phyloP scores from a whole-genome alignment of 139 green algal species.

The Chlamydomonas schloesseri region DNA sequence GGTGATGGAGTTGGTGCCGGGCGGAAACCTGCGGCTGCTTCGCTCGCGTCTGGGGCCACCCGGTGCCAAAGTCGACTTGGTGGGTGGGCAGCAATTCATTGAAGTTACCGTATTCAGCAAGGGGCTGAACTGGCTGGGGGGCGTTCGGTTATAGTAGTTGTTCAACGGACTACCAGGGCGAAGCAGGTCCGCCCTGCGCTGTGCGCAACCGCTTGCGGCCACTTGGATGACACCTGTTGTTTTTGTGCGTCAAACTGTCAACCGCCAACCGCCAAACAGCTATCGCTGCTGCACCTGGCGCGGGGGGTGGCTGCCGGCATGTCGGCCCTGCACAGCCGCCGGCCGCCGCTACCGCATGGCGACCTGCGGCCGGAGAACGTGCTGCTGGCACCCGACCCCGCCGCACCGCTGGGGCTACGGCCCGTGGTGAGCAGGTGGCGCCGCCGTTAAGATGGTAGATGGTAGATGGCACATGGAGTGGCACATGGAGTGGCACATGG shows the following conservation, averaged over 20 bases:
- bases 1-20: not conserved
- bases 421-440: not conserved
- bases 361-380: constrained; percentile 90
- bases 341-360: constrained; percentile 75
- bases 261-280: not conserved
- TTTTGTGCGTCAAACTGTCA: too few species aligned
- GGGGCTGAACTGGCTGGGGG: too few species aligned
- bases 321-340: constrained; percentile 66
- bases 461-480: too few species aligned
- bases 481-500: too few species aligned
- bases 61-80: not conserved
- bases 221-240: too few species aligned
- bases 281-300: constrained; percentile 15
- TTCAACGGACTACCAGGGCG: too few species aligned
- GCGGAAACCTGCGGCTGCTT: not conserved
- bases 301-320: constrained; percentile 55
- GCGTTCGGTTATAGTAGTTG: too few species aligned
- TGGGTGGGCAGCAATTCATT: too few species aligned
- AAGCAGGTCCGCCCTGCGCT: too few species aligned
- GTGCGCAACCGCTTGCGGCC: too few species aligned
- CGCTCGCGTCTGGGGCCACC: not conserved
- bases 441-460: too few species aligned
- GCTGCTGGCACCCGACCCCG: constrained; percentile 39
- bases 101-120: too few species aligned
- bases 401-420: not conserved